A percentile compares a stretch with the other conserved stretches of the same genome.
phyloP scores from a whole-genome alignment of 106 monocot species.

The Allium fistulosum region DNA sequence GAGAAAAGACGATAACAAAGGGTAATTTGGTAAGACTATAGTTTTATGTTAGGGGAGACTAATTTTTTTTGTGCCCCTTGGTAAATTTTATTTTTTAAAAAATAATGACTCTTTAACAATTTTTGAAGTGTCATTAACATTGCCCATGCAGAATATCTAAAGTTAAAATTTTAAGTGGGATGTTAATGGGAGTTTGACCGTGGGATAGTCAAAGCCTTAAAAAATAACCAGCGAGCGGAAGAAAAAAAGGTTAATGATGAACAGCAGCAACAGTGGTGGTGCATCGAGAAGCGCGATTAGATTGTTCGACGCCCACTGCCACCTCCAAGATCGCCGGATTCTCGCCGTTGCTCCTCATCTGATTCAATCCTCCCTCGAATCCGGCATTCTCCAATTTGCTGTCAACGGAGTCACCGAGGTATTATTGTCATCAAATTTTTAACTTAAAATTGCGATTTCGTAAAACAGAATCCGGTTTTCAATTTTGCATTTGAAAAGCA shows the following conservation, averaged over 20 bases:
- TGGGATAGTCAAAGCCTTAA: no score
- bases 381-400: slow-evolving; percentile 64
- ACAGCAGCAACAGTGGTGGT: slow-evolving; percentile 1
- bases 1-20: no score
- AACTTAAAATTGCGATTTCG: background rate
- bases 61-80: no score
- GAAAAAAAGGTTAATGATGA: slow-evolving; percentile 6
- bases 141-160: no score
- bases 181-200: no score
- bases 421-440: background rate
- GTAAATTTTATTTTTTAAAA: no score
- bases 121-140: no score
- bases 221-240: background rate
- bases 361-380: slow-evolving; percentile 49
- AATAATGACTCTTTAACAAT: no score
- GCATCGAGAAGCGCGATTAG: slow-evolving; percentile 9
- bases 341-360: slow-evolving; percentile 33
- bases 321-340: slow-evolving; percentile 74
- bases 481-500: background rate
- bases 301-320: slow-evolving; percentile 95
- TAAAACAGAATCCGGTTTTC: background rate
- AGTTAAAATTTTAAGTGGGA: no score
- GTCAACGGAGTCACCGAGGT: slow-evolving; percentile 82
- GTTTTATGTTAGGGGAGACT: no score
- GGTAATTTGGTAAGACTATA: no score